These are phyloP conservation scores for Closterium sp. DNA, from an alignment of 139 green algal genomes.

Conservation along the genomic window DNA sequence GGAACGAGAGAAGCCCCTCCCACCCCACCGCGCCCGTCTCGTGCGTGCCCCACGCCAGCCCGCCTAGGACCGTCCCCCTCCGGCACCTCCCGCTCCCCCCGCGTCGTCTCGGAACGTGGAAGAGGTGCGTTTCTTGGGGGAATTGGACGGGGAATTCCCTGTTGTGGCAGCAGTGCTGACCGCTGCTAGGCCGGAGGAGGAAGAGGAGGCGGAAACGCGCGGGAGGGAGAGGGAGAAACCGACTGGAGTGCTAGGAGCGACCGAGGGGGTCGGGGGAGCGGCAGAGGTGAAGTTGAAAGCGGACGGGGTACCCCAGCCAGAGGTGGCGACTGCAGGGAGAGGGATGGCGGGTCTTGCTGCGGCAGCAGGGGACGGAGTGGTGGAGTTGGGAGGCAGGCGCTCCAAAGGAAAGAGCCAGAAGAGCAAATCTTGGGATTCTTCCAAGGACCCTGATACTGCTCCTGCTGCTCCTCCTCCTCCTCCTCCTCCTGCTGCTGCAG, in stretches of 20 bases:
- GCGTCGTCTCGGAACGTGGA: background rate
- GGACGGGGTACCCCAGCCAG: background rate
- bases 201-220: background rate
- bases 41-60: background rate
- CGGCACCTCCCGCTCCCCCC: background rate
- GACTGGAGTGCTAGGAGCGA: background rate
- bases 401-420: conserved; percentile 3
- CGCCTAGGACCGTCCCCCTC: background rate
- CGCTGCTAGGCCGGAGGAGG: background rate
- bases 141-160: background rate
- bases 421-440: background rate
- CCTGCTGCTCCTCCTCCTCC: background rate
- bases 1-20: conserved; percentile 42
- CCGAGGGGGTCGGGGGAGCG: background rate
- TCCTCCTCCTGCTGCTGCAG: background rate
- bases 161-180: background rate
- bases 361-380: background rate
- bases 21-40: conserved; percentile 11
- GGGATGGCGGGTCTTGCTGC: background rate
- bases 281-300: background rate
- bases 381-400: background rate
- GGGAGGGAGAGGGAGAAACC: conserved; percentile 17
- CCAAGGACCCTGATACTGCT: background rate
- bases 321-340: background rate
- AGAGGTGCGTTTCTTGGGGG: background rate